These are phyloP conservation scores for Nematocida ausubeli DNA, from an alignment of 371 early-diverging fungal species.

Conservation along the genomic window DNA sequence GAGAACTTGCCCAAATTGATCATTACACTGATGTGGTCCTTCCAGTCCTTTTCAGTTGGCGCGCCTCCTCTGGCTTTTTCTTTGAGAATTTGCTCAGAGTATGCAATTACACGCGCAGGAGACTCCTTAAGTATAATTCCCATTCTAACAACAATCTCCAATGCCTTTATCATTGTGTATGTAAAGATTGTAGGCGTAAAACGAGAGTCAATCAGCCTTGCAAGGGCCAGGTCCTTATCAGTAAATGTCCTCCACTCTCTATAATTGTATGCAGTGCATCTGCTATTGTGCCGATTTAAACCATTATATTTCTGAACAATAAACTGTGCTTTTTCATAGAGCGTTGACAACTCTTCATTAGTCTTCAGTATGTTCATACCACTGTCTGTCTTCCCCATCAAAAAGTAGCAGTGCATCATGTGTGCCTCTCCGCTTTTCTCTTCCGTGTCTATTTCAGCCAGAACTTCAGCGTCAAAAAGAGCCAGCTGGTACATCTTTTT, in stretches of 20 bases:
- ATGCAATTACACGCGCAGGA: not conserved
- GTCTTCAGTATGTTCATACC: constrained; percentile 3
- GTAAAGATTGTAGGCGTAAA: constrained; percentile 28
- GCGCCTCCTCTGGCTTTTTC: not conserved
- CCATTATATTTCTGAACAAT: constrained; percentile 6
- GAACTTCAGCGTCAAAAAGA: constrained; percentile 12
- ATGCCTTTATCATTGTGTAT: not conserved
- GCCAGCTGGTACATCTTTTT: constrained; percentile 22
- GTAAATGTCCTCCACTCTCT: not conserved
- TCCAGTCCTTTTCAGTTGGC: constrained; percentile 22
- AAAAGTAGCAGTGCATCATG: constrained; percentile 39
- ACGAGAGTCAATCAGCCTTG: constrained; percentile 6
- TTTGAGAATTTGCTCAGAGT: constrained; percentile 10
- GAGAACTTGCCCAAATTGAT: constrained; percentile 24
- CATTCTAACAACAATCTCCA: not conserved
- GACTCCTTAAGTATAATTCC: not conserved
- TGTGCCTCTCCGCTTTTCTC: not conserved
- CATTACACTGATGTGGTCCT: constrained; percentile 21
- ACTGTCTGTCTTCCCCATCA: constrained; percentile 1
- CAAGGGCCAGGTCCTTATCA: constrained; percentile 14
- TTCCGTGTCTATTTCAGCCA: not conserved
- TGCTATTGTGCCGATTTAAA: not conserved
- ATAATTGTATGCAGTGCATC: not conserved
- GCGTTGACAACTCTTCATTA: not conserved
- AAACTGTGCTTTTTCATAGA: constrained; percentile 4